Percentiles rank a stretch among this genome's conserved stretches.
phyloP scores from a whole-genome alignment of 2,329 filamentous ascomycete genomes.

The Tolypocladium sp. region DNA sequence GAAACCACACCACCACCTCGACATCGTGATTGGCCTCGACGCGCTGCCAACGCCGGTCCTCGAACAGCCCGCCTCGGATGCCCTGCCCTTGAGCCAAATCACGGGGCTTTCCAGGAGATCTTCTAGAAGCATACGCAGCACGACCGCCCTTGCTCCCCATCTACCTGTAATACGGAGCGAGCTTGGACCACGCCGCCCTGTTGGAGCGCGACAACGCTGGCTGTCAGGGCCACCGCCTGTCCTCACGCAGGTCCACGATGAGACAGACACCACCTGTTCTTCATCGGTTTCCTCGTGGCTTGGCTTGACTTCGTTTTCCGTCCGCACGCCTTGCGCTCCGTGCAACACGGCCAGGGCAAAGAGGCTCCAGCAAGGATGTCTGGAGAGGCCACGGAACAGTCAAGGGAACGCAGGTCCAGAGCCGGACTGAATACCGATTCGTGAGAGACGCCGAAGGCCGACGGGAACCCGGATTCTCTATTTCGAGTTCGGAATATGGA shows the following conservation, averaged over 20 bases:
- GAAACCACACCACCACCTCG: not conserved
- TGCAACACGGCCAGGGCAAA: not conserved
- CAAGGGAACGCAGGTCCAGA: not conserved
- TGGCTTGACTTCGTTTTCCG: not conserved
- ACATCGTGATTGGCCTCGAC: not conserved
- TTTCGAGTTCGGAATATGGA: not conserved
- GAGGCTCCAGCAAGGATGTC: not conserved
- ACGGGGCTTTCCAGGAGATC: slow-evolving; percentile 1
- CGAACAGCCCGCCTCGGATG: not conserved
- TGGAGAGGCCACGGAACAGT: not conserved
- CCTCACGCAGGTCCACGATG: not conserved
- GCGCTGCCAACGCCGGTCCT: not conserved
- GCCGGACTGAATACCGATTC: too few species aligned
- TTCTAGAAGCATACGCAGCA: slow-evolving; percentile 9
- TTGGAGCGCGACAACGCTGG: not conserved
- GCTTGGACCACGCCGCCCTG: not conserved
- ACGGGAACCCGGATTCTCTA: not conserved
- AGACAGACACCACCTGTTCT: not conserved
- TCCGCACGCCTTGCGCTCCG: not conserved
- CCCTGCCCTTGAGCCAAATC: not conserved
- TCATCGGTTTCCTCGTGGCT: not conserved
- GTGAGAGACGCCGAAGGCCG: not conserved
- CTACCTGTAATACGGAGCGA: not conserved
- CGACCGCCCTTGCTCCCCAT: not conserved
- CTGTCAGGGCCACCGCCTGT: not conserved